Percentiles rank a stretch among this genome's conserved stretches.
Evolutionary conservation across 2,329 filamentous ascomycete genomes (phyloP).

Genomic region (Cladophialophora immunda): DNA sequence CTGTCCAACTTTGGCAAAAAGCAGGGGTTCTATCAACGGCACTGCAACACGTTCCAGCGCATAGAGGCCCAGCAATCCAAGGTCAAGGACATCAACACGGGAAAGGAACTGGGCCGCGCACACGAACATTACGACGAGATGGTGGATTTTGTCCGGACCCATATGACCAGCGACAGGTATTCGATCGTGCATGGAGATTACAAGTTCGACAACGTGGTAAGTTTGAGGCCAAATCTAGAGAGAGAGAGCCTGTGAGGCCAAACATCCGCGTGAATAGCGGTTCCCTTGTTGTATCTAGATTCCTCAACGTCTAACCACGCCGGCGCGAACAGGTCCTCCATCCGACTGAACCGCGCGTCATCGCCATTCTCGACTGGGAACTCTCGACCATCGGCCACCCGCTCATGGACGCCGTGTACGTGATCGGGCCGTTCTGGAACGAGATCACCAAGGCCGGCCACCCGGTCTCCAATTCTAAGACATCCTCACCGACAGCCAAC

Average conservation of each 20-base stretch:
- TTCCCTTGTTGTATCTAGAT: not conserved
- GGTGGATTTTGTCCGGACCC: constrained; percentile 73
- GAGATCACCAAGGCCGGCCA: constrained; percentile 7
- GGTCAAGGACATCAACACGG: constrained; percentile 74
- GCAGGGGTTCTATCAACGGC: constrained; percentile 78
- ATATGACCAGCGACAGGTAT: constrained; percentile 74
- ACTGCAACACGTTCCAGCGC: constrained; percentile 76
- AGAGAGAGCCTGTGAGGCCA: not conserved
- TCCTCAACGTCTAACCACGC: not conserved
- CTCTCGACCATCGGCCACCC: constrained; percentile 91
- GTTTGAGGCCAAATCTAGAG: not conserved
- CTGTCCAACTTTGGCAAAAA: constrained; percentile 72
- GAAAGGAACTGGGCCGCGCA: constrained; percentile 74
- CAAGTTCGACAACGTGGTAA: constrained; percentile 80
- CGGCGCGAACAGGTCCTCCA: constrained; percentile 63
- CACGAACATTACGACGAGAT: constrained; percentile 68
- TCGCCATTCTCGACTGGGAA: constrained; percentile 91
- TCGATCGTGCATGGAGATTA: constrained; percentile 86
- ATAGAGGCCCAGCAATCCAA: constrained; percentile 77
- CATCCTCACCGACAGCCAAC: constrained; percentile 14
- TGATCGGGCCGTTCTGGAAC: constrained; percentile 33
- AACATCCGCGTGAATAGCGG: not conserved
- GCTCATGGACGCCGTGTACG: constrained; percentile 51
- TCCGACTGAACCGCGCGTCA: constrained; percentile 78
- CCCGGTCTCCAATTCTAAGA: not conserved